Evolutionary conservation across 768 basidiomycete genomes (phyloP).

Genomic region (Termitomyces titanicus): DNA sequence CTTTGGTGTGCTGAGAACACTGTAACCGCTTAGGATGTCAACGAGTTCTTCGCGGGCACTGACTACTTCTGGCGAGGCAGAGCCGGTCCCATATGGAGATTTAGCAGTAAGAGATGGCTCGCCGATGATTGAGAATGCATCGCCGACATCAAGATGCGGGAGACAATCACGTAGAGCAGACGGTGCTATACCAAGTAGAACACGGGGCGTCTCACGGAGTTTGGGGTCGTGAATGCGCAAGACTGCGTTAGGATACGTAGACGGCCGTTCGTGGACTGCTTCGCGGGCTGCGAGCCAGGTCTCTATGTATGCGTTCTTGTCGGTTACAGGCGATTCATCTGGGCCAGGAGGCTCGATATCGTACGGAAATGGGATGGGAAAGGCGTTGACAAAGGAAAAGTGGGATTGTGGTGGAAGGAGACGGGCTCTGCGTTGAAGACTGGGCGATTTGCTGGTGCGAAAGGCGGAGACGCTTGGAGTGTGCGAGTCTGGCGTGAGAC

Average conservation of each 20-base stretch:
- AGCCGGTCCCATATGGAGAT: slow-evolving; percentile 31
- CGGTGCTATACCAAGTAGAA: slow-evolving; percentile 72
- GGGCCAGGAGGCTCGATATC: slow-evolving; percentile 49
- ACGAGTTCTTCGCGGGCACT: slow-evolving; percentile 66
- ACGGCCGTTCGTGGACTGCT: slow-evolving; percentile 32
- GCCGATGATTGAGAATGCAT: slow-evolving; percentile 69
- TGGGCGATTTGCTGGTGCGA: slow-evolving; percentile 48
- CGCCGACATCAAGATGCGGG: slow-evolving; percentile 84
- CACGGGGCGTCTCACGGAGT: slow-evolving; percentile 47
- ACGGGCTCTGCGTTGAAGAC: slow-evolving; percentile 66
- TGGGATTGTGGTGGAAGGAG: slow-evolving; percentile 57
- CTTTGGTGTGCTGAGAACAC: slow-evolving; percentile 52
- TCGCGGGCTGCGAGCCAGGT: slow-evolving; percentile 72
- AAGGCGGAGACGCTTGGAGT: slow-evolving; percentile 53
- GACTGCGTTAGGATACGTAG: slow-evolving; percentile 16
- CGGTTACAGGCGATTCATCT: slow-evolving; percentile 36
- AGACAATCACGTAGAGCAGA: slow-evolving; percentile 70
- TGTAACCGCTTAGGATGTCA: slow-evolving; percentile 78
- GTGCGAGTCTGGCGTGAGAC: slow-evolving; percentile 55
- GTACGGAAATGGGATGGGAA: slow-evolving; percentile 83
- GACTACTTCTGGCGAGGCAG: slow-evolving; percentile 28
- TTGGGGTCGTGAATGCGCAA: slow-evolving; percentile 43
- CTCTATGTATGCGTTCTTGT: slow-evolving; percentile 67
- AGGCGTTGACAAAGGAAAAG: slow-evolving; percentile 79
- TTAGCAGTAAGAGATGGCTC: slow-evolving; percentile 48